Evolutionary conservation across 2,329 filamentous ascomycete genomes (phyloP), one percentile per base, ranked within the genome.

Genomic region (Aspergillus floridensis): DNA sequence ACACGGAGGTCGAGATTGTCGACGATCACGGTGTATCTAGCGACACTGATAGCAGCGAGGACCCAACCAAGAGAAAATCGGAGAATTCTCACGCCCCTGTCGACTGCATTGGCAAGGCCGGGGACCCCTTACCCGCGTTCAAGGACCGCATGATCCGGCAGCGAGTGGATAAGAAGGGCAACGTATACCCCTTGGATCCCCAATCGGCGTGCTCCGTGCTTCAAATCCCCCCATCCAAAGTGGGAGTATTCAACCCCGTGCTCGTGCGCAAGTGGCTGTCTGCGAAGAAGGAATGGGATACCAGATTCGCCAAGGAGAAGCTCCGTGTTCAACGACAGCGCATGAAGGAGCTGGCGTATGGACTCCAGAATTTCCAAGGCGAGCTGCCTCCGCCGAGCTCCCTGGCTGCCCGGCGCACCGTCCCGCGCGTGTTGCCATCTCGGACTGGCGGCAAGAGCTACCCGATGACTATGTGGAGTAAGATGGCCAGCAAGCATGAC

Each of bases 91-190:
- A 56, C 29, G 63, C 29, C 55, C 60, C 68, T 5, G 65, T 67
- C 14, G 62, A 71, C 53, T 75, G 82, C n/a, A 84, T 97, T 7
- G 93, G 93, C n/a, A 91, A 85, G 71, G 92, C 93, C 2, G 93
- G 93, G 1, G 92, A 96, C 68, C 85, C 91, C 4, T 77, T 97
- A 0, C 93, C 92, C 0, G 77, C 83, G 0, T 98, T 97, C 74
- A 83, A 86, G 55, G 82, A 89, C 60, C 88, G 96, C 73, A 97
- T 98, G 93, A 93, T 99, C 62, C 88, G 95, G 8, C 92, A 99
- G 73, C 83, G 89, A 29, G 88, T 98, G 21, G 90, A 91, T 61
- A 82, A 89, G 1, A 86, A 93, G 70, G 95, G 95, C 5, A 81
- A 83, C 12, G 87, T 93, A 22, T 86, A 88, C 59, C 83, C 86